Evolutionary conservation across 108 stramenopile genomes (phyloP).

Genomic region (Chaetoceros muelleri): DNA sequence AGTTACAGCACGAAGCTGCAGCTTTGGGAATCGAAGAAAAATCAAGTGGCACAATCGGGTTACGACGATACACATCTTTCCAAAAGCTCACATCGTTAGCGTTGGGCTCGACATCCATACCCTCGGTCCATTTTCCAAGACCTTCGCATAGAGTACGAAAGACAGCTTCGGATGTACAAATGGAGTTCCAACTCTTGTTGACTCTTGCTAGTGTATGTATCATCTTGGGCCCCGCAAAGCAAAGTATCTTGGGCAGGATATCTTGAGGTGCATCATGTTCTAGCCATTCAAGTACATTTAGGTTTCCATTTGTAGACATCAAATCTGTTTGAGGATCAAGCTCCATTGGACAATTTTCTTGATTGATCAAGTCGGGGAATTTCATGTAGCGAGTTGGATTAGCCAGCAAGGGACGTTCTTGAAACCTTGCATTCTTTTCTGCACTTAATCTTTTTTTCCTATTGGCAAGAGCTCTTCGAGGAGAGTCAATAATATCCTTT

Average conservation of each 20-base stretch:
- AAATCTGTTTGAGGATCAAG: too few species aligned
- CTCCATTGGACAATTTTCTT: too few species aligned
- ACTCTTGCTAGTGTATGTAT: slow-evolving; percentile 22
- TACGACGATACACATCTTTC: slow-evolving; percentile 42
- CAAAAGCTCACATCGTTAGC: slow-evolving; percentile 22
- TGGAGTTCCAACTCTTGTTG: slow-evolving; percentile 32
- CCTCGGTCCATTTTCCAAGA: neutral
- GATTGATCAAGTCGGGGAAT: too few species aligned
- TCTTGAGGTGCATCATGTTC: slow-evolving; percentile 35
- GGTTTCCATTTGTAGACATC: neutral
- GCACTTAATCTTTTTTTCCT: neutral
- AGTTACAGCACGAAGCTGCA: slow-evolving; percentile 19
- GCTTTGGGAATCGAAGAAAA: slow-evolving; percentile 48
- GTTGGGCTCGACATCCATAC: neutral
- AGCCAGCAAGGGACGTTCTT: too few species aligned
- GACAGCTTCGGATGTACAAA: neutral
- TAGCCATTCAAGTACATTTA: slow-evolving; percentile 23
- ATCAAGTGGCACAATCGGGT: slow-evolving; percentile 70
- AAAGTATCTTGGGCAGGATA: slow-evolving; percentile 50
- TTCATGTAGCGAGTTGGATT: too few species aligned
- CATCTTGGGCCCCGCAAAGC: slow-evolving; percentile 57
- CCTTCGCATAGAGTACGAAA: neutral
- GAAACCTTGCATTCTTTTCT: too few species aligned
- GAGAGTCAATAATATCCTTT: neutral
- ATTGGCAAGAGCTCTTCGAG: neutral